Percentiles rank a stretch among this genome's conserved stretches.
Evolutionary conservation across 2,329 filamentous ascomycete genomes (phyloP).

Genomic region (Aspergillus sp.): DNA sequence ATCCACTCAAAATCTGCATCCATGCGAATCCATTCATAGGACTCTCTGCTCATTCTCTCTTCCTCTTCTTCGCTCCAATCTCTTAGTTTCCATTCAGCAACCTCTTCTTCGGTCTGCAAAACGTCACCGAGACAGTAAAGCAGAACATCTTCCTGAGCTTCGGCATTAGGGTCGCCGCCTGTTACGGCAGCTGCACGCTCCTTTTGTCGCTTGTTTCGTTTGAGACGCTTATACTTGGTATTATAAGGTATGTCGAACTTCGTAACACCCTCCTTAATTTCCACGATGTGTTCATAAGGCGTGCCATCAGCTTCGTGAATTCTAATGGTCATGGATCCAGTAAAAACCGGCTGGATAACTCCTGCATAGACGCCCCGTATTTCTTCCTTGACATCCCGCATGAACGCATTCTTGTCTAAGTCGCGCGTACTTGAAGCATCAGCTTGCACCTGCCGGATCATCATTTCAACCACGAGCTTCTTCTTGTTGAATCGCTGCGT

Average conservation of each 20-base stretch:
- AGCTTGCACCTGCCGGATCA: slow-evolving; percentile 73
- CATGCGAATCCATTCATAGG: slow-evolving; percentile 97
- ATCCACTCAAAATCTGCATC: slow-evolving; percentile 99
- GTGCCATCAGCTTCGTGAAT: slow-evolving; percentile 98
- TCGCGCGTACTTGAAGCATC: slow-evolving; percentile 58
- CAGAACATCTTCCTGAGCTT: slow-evolving; percentile 75
- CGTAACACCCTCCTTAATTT: slow-evolving; percentile 83
- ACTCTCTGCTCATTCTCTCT: slow-evolving; percentile 88
- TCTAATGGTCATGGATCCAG: slow-evolving; percentile 93
- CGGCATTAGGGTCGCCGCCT: slow-evolving; percentile 64
- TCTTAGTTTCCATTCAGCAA: slow-evolving; percentile 76
- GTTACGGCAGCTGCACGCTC: slow-evolving; percentile 69
- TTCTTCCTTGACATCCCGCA: slow-evolving; percentile 81
- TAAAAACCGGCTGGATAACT: slow-evolving; percentile 76
- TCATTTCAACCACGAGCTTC: slow-evolving; percentile 89
- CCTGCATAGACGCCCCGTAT: slow-evolving; percentile 68
- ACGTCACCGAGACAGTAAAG: slow-evolving; percentile 93
- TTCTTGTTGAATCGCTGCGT: slow-evolving; percentile 97
- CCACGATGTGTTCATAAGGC: slow-evolving; percentile 95
- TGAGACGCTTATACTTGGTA: slow-evolving; percentile 97
- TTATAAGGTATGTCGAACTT: slow-evolving; percentile 97
- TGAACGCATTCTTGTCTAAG: slow-evolving; percentile 73
- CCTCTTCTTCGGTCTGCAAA: slow-evolving; percentile 78
- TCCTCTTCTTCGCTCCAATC: slow-evolving; percentile 92
- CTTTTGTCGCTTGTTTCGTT: slow-evolving; percentile 80